Base-by-base conservation (phyloP, 768 basidiomycete genomes). In the Pholiota conissans region DNA sequence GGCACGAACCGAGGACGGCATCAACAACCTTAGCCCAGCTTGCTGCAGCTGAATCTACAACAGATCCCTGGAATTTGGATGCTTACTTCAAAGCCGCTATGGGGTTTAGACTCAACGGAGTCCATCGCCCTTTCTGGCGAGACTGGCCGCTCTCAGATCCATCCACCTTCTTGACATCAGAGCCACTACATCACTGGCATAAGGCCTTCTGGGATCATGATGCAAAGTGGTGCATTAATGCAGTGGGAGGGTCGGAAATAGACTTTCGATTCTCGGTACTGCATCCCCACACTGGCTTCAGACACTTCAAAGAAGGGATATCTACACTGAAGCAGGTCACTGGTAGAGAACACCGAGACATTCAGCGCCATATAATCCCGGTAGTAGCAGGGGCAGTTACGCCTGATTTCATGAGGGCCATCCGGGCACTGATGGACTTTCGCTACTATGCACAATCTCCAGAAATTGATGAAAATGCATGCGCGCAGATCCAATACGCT, bases 311-410 rank as follows among this genome's bases (percentile, higher is more conserved):
- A 8, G 66, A 72, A 20, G 75, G 79, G 0, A 71, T 79, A 6
- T 75, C 71, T 5, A 62, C 65, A 7, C 37, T 79, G 27, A 77
- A 78, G 27, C 77, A 79, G 55, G 72, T 76, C 22, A 78, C 79
- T 6, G 75, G 77, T 1, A 52, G 67, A 1, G 75, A 78, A 26
- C 74, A 78, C 49, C 58, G 68, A 0, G 69, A 80, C 27, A 57
- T 80, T 3, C 69, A 79, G 54, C 53, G 65, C 4, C 71, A 70
- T 22, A 60, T 79, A 3, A 56, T 81, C n/a, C 42, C 63, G 6
- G 57, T 74, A 10, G 71, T 79, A 34, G 69, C 73, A 42, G 73
- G 71, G n/a, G 69, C 63, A 51, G 71, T 71, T 13, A 52, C 70
- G 1, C 32, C 28, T 2, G 8, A 52, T 7, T 71, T 79, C 48